Evolutionary conservation across 345 rosid genomes (phyloP).

Genomic region (Eutrema yunnanense): DNA sequence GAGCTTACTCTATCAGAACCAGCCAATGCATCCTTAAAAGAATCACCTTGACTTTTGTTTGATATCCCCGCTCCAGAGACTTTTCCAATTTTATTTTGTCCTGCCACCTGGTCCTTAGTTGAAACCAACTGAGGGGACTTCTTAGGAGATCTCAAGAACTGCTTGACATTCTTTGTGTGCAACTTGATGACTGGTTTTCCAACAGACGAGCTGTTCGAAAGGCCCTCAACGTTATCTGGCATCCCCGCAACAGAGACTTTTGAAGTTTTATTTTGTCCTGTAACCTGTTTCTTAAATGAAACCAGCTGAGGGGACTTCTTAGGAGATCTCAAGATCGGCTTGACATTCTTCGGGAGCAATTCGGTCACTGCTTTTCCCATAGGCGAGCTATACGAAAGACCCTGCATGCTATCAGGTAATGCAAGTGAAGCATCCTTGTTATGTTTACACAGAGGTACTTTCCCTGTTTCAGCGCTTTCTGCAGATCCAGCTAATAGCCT

Average conservation of each 20-base stretch:
- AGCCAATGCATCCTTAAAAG: constrained; percentile 34
- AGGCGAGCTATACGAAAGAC: constrained; percentile 7
- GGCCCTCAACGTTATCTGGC: constrained; percentile 27
- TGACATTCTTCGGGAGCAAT: constrained; percentile 28
- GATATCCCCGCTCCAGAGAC: constrained; percentile 34
- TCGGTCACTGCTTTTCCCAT: constrained; percentile 40
- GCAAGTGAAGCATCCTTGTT: constrained; percentile 32
- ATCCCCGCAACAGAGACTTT: constrained; percentile 32
- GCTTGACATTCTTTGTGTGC: constrained; percentile 33
- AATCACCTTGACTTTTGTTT: constrained; percentile 41
- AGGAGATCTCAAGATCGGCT: constrained; percentile 44
- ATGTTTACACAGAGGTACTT: constrained; percentile 26
- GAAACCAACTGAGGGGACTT: constrained; percentile 40
- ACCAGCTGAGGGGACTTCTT: constrained; percentile 40
- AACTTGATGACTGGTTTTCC: constrained; percentile 36
- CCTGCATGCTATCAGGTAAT: constrained; percentile 28
- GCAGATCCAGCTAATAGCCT: constrained; percentile 18
- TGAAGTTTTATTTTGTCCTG: constrained; percentile 37
- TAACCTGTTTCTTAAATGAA: constrained; percentile 24
- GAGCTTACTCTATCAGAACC: constrained; percentile 36
- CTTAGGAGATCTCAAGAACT: constrained; percentile 41
- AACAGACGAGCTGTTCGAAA: constrained; percentile 25
- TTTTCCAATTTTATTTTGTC: constrained; percentile 40
- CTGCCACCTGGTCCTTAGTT: constrained; percentile 31
- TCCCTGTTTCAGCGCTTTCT: constrained; percentile 28